Percentiles rank a stretch among this genome's conserved stretches.
phyloP scores from a whole-genome alignment of 331 rosid species.

The Malus hybrid region DNA sequence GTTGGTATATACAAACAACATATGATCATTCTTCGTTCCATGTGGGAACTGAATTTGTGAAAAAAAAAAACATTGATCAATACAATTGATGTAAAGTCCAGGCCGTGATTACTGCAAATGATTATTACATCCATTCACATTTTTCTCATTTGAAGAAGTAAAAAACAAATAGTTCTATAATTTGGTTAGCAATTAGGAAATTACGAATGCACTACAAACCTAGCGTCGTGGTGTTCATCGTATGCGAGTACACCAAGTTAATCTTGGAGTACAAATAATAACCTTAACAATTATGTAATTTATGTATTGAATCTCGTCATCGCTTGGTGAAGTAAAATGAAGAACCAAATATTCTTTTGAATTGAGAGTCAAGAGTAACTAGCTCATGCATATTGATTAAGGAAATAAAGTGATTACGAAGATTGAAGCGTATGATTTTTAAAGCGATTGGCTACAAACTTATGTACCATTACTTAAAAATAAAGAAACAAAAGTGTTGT shows the following conservation, averaged over 20 bases:
- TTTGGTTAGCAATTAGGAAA: background rate
- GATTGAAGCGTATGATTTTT: background rate
- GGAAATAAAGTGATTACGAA: background rate
- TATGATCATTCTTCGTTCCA: background rate
- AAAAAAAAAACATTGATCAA: background rate
- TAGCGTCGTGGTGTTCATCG: background rate
- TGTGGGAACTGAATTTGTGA: background rate
- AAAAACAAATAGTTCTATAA: background rate
- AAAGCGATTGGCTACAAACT: background rate
- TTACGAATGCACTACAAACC: background rate
- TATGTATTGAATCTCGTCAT: background rate
- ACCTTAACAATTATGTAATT: background rate
- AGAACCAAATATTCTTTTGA: background rate
- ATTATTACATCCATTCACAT: background rate
- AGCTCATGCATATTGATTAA: background rate
- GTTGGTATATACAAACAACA: background rate
- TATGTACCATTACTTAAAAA: background rate
- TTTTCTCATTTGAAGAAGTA: background rate
- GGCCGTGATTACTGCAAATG: background rate
- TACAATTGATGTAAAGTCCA: background rate
- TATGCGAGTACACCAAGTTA: background rate
- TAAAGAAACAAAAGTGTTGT: background rate
- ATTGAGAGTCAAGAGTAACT: background rate
- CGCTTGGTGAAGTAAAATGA: background rate
- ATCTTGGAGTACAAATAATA: background rate